phyloP scores from a whole-genome alignment of 2,329 filamentous ascomycete genomes.

The Ophiostoma sp. region DNA sequence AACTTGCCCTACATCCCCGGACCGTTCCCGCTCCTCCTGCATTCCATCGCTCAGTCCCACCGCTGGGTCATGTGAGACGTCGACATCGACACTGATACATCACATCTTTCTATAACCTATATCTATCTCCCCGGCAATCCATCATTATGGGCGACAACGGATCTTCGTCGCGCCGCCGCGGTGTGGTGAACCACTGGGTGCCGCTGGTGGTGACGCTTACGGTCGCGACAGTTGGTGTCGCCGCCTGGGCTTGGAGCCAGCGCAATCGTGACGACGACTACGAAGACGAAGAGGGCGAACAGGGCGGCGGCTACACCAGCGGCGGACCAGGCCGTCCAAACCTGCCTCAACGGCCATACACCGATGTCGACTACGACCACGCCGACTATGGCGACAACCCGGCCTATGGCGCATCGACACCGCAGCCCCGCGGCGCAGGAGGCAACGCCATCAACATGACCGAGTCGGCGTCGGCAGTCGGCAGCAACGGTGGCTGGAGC shows the following conservation, averaged over 20 bases:
- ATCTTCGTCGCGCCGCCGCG: conserved; percentile 55
- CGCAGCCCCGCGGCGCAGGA: conserved; percentile 26
- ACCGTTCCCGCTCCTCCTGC: neutral
- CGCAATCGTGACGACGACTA: conserved; percentile 66
- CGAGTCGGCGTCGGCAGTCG: conserved; percentile 34
- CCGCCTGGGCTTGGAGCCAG: conserved; percentile 92
- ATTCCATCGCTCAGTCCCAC: conserved; percentile 5
- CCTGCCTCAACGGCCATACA: conserved; percentile 35
- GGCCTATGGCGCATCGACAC: conserved; percentile 40
- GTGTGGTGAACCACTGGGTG: conserved; percentile 77
- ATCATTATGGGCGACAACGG: conserved; percentile 37
- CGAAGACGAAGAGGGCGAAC: conserved; percentile 55
- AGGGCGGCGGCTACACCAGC: conserved; percentile 33
- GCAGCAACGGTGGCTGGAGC: conserved; percentile 55
- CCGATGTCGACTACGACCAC: conserved; percentile 34
- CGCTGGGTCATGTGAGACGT: conserved; percentile 7
- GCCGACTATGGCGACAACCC: conserved; percentile 48
- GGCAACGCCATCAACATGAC: conserved; percentile 25
- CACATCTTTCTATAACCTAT: neutral
- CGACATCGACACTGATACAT: neutral
- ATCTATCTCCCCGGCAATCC: neutral
- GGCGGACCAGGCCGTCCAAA: conserved; percentile 21
- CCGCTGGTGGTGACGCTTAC: conserved; percentile 82
- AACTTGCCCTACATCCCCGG: neutral
- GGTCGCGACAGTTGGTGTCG: conserved; percentile 77